Evolutionary conservation across 331 rosid genomes (phyloP).

Genomic region (Cydonia oblonga): DNA sequence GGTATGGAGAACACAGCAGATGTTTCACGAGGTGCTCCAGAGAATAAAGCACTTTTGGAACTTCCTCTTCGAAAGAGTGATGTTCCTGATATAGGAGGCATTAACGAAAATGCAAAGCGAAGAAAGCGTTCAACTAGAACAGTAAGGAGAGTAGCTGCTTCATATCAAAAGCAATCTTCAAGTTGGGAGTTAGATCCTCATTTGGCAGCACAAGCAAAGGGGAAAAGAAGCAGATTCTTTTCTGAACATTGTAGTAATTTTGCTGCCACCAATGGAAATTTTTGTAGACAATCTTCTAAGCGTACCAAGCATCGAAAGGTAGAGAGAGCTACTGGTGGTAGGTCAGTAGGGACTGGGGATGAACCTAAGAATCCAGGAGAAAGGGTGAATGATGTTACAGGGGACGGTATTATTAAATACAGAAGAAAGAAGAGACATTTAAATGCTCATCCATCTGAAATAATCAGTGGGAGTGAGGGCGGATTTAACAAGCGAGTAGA

Average conservation of each 20-base stretch:
- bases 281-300: conserved; percentile 12
- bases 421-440: conserved; percentile 31
- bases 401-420: conserved; percentile 13
- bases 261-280: conserved; percentile 7
- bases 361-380: conserved; percentile 16
- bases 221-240: conserved; percentile 19
- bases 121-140: conserved; percentile 30
- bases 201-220: conserved; percentile 12
- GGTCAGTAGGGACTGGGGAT: conserved; percentile 16
- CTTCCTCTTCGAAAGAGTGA: conserved; percentile 6
- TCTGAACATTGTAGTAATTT: conserved; percentile 6
- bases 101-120: conserved; percentile 13
- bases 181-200: conserved; percentile 21
- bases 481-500: conserved; percentile 16
- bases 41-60: conserved; percentile 14
- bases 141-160: conserved; percentile 21
- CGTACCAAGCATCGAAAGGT: conserved; percentile 5
- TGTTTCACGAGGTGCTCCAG: conserved; percentile 11
- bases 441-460: conserved; percentile 15
- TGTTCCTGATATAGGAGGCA: conserved; percentile 12
- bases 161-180: conserved; percentile 11
- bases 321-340: background rate
- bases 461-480: conserved; percentile 4
- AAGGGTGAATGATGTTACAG: conserved; percentile 10
- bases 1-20: conserved; percentile 8